Base-by-base conservation (phyloP, 2,329 filamentous ascomycete species). In the Canariomyces notabilis region DNA sequence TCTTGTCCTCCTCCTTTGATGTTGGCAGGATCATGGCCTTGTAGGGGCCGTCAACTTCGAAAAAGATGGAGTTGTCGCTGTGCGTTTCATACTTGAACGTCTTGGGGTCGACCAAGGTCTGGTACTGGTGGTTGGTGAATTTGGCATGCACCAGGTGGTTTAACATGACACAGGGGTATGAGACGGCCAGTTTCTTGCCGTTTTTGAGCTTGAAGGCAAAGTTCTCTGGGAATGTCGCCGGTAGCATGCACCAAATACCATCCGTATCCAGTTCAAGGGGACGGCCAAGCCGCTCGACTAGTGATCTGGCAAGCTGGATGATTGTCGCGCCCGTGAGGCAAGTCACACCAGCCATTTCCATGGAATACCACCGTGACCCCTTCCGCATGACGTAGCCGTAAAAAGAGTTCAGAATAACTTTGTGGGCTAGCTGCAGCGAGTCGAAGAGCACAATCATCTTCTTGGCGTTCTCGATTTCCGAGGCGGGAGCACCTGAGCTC, bases 351-450 rank as follows among this genome's bases (percentile, higher is more conserved):
- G 94, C 93, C 93, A 98, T 98, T 64, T 98, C 93, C 79, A 98
- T 84, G 15, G 93, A 98, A 64, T 98, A 98, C 93, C 93, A 98
- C 45, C 93, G 82, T 31, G 93, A 98, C 26, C 93, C 93, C 65
- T 98, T 98, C 71, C 93, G 79, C 93, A 98, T 98, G 64, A 97
- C 93, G 63, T 98, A 98, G 53, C 93, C 93, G 58, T 98, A 98
- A 72, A 98, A 98, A 46, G 89, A 95, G 72, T 98, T 98, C 45
- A 98, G 67, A 75, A 98, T 98, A 70, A 98, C 93, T 66, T 98
- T 98, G 73, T 98, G 93, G 0, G 93, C 93, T 59, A 98, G 74
- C 65, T 98, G 94, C 48, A 98, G 74, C 0, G 93, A 98, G 64
- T 98, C 93, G 64, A 88, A 98, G 4, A 98, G 70, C 38, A 97